A percentile compares a stretch with the other conserved stretches of the same genome.
Conservation (phyloP, 257 asterid species). For the Fraxinus pennsylvanica region DNA sequence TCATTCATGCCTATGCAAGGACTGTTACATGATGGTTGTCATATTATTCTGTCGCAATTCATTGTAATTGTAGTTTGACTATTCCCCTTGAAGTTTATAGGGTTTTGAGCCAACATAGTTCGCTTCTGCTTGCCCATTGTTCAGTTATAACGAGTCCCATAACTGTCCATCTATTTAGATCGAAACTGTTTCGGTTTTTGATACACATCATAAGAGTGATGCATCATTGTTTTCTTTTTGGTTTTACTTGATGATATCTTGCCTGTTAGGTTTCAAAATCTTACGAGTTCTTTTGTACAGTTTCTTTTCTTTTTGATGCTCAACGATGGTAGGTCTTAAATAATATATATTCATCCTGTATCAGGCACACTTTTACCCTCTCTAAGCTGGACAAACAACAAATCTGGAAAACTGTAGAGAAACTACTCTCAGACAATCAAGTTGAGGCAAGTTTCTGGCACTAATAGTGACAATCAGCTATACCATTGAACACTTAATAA, state of each 20-base stretch:
- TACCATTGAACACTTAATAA: not conserved
- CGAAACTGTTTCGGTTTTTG: not conserved
- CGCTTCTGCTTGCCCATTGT: constrained; percentile 6
- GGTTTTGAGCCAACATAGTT: constrained; percentile 3
- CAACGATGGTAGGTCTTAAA: constrained; percentile 18
- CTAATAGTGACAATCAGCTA: not conserved
- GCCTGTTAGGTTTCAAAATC: constrained; percentile 6
- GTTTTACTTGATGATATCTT: constrained; percentile 21
- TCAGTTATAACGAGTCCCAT: not conserved
- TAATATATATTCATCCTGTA: constrained; percentile 27
- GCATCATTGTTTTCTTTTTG: constrained; percentile 16
- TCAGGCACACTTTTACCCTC: constrained; percentile 89
- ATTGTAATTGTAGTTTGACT: not conserved
- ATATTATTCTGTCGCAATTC: constrained; percentile 21
- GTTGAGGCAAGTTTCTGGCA: constrained; percentile 70
- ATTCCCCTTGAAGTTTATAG: constrained; percentile 12
- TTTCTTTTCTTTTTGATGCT: constrained; percentile 17
- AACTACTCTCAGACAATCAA: constrained; percentile 82
- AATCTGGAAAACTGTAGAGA: constrained; percentile 88
- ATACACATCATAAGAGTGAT: constrained; percentile 6
- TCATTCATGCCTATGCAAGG: not conserved
- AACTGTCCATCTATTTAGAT: constrained; percentile 13
- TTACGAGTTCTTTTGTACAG: constrained; percentile 8
- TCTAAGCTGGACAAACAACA: constrained; percentile 61
- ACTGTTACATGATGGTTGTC: constrained; percentile 1